These are phyloP conservation scores for Yarrowia galli DNA, from an alignment of 1,139 yeast species.

Conservation along the genomic window DNA sequence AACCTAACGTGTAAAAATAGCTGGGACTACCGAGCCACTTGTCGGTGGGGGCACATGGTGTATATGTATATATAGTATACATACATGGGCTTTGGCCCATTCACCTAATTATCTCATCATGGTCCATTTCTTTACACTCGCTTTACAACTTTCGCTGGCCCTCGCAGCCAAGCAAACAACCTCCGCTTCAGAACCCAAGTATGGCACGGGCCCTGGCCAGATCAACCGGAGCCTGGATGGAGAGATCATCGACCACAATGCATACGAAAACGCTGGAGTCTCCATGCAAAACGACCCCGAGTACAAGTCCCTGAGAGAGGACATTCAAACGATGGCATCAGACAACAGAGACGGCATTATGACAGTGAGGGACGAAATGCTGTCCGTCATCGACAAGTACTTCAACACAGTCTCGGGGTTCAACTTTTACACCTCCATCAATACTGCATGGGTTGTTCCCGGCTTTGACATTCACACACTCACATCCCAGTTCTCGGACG, in stretches of 20 bases:
- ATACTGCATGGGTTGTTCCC: constrained; percentile 11
- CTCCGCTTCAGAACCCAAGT: constrained; percentile 10
- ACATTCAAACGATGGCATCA: background rate
- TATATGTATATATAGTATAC: background rate
- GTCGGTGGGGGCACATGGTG: background rate
- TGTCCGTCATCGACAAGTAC: constrained; percentile 19
- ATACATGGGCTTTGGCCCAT: background rate
- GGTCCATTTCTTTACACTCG: background rate
- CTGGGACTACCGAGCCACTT: constrained; percentile 1
- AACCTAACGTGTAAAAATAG: constrained; percentile 17
- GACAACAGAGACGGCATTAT: constrained; percentile 23
- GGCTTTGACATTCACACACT: constrained; percentile 28
- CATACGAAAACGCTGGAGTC: constrained; percentile 19
- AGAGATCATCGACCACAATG: constrained; percentile 24
- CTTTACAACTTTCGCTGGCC: background rate
- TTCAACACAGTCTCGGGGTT: constrained; percentile 24
- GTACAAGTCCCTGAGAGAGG: background rate
- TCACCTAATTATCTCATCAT: background rate
- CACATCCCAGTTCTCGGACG: constrained; percentile 15
- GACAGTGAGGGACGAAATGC: constrained; percentile 22
- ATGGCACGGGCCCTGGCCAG: constrained; percentile 27
- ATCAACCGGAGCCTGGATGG: constrained; percentile 12
- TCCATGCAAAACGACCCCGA: constrained; percentile 10
- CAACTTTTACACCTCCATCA: constrained; percentile 17
- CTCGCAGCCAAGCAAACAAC: constrained; percentile 10